Conservation (phyloP, 2,329 filamentous ascomycete species). For the Xylariomycetidae sp. region DNA sequence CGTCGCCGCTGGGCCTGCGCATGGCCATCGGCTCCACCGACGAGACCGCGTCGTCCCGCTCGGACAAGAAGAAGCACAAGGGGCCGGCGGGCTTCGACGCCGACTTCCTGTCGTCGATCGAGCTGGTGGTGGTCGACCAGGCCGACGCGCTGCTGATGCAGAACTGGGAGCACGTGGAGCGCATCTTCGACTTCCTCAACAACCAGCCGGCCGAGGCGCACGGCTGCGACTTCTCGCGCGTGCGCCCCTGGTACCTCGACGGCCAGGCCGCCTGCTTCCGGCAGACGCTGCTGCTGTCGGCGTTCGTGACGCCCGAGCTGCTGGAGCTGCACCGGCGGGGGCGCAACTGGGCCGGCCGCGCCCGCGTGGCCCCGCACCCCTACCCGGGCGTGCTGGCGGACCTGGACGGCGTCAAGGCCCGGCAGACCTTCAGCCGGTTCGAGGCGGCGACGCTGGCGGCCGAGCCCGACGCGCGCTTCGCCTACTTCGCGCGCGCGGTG, state of each 20-base stretch:
- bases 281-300: conserved; percentile 76
- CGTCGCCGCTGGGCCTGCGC: conserved; percentile 81
- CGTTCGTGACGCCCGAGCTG: conserved; percentile 84
- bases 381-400: conserved; percentile 70
- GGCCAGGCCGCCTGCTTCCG: conserved; percentile 73
- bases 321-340: conserved; percentile 74
- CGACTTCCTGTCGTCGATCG: conserved; percentile 91
- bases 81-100: conserved; percentile 51
- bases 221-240: conserved; percentile 87
- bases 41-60: conserved; percentile 55
- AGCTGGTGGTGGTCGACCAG: conserved; percentile 85
- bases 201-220: conserved; percentile 83
- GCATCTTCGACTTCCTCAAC: conserved; percentile 88
- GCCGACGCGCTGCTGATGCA: conserved; percentile 93
- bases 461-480: conserved; percentile 85
- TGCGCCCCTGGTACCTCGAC: conserved; percentile 90
- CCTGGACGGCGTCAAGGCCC: conserved; percentile 58
- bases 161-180: conserved; percentile 95
- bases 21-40: conserved; percentile 86
- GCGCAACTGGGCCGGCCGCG: conserved; percentile 73
- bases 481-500: conserved; percentile 79
- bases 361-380: conserved; percentile 62
- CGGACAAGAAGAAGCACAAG: conserved; percentile 52
- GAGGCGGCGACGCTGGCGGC: conserved; percentile 61
- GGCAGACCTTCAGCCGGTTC: conserved; percentile 88